Base-by-base conservation (phyloP, 2,329 filamentous ascomycete genomes). In the Phaeosphaeria sp. region DNA sequence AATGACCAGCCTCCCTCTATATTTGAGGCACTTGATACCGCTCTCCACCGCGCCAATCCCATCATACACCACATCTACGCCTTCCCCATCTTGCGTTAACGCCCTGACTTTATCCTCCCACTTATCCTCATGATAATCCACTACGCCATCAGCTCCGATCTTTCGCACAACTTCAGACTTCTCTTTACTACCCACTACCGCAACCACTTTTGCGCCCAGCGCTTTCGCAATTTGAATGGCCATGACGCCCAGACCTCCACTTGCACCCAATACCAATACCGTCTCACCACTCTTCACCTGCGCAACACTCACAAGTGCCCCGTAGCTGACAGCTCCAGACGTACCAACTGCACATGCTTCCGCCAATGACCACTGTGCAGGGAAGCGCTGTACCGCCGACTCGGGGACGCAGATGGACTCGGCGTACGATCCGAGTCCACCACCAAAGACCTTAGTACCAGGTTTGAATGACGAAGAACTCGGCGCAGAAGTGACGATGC, bases 21-120 rank as follows among this genome's bases (percentile, higher is more conserved):
- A 83, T 22, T 78, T 83, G 30, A 86, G 72, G 62, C 84, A 86
- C 56, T 81, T 81, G 25, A 88, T 68, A 41, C 83, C 84, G 56
- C 80, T 80, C 58, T 83, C 80, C 7, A 88, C 83, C 22, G 85
- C 77, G 0, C 86, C 85, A 11, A 87, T 84, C 7, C 82, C 80
- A 72, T 89, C 86, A 41, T 84, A 84, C 13, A 87, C 82, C 0
- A 86, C 78, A 72, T 88, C 81, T 1, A 84, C 85, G 0, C 86
- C 86, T 27, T 77, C 73, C 0, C 81, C 80, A 1, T 70, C 77
- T 0, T 71, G 73, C 0, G 84, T 87, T 20, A 82, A 60, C 2
- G 73, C 69, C n/a, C 80, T 72, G 2, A 88, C 81, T 15, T 76
- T 65, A n/a, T 82, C 74, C 66, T 81, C 82, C 86, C 85, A 89